phyloP scores from a whole-genome alignment of 352 stramenopile genomes.

The Phytopythium cucurbitacearum region DNA sequence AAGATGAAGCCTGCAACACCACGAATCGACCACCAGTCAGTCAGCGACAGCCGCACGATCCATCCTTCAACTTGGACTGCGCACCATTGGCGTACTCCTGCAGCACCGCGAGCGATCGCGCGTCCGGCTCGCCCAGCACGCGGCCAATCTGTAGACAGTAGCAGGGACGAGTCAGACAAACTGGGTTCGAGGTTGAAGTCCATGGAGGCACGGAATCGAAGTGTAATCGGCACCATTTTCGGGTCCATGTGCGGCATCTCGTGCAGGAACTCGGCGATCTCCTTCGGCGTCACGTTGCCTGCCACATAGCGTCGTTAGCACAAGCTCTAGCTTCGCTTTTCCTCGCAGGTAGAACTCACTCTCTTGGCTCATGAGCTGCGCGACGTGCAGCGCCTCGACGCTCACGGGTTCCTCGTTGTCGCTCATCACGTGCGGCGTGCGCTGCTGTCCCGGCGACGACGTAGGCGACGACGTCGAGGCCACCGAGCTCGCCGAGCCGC shows the following conservation, averaged over 20 bases:
- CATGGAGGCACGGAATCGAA: no score
- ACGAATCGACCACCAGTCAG: not conserved
- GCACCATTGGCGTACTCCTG: conserved; percentile 64
- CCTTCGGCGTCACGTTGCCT: conserved; percentile 41
- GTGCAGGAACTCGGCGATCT: conserved; percentile 63
- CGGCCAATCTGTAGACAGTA: conserved; percentile 36
- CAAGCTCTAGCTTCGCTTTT: not conserved
- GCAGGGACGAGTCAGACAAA: not conserved
- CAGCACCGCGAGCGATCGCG: conserved; percentile 50
- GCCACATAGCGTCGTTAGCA: not conserved
- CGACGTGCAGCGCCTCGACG: conserved; percentile 24
- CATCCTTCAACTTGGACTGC: conserved; percentile 2
- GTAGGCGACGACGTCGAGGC: conserved; percentile 6
- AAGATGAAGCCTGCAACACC: conserved; percentile 47
- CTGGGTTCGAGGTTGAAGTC: no score
- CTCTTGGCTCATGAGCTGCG: conserved; percentile 41
- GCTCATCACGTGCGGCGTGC: not conserved
- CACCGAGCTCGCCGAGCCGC: conserved; percentile 2
- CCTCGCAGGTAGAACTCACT: conserved; percentile 15
- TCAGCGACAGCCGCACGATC: no score
- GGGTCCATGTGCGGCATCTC: conserved; percentile 61
- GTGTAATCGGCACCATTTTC: conserved; percentile 36
- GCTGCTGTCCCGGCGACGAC: conserved; percentile 3
- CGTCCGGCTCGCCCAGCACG: conserved; percentile 63
- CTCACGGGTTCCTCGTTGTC: conserved; percentile 4